phyloP scores from a whole-genome alignment of 129 eudicot species.

The Ambrosia trifida region DNA sequence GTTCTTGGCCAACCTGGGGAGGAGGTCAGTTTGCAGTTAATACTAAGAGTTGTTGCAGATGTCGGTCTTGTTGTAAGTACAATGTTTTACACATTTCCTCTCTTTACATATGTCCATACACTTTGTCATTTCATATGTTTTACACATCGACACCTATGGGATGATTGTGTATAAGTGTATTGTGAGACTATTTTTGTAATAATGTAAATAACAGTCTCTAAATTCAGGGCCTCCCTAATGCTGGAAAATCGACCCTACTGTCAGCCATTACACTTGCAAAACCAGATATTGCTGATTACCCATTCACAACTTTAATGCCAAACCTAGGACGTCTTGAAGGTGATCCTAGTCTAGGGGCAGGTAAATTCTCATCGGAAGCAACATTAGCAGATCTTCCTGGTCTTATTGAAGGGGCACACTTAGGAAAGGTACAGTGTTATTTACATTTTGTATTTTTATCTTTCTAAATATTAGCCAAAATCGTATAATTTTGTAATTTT shows the following conservation, averaged over 20 bases:
- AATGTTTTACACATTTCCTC: conserved; percentile 12
- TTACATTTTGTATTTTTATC: not conserved
- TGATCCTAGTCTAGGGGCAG: conserved; percentile 92
- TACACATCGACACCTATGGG: too few relatives aligned
- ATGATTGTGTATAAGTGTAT: conserved; percentile 5
- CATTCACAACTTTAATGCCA: conserved; percentile 97
- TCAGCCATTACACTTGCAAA: conserved; percentile 89
- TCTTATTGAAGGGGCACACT: conserved; percentile 96
- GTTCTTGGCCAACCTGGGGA: conserved; percentile 86
- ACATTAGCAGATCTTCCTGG: conserved; percentile 98
- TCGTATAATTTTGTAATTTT: conserved; percentile 14
- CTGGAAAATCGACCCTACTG: conserved; percentile 89
- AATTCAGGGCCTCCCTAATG: conserved; percentile 93
- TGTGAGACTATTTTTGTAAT: not conserved
- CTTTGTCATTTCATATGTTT: not conserved
- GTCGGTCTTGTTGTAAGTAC: conserved; percentile 94
- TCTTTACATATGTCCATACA: not conserved
- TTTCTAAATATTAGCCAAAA: conserved; percentile 13
- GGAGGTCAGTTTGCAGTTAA: conserved; percentile 82
- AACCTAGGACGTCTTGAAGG: conserved; percentile 98
- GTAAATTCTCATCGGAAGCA: conserved; percentile 79
- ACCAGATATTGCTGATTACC: conserved; percentile 98
- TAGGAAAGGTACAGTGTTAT: conserved; percentile 71
- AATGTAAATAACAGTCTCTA: not conserved
- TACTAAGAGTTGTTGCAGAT: conserved; percentile 94